Base-by-base conservation (phyloP, 164 flowering plant species). In the Brasenia schreberi region DNA sequence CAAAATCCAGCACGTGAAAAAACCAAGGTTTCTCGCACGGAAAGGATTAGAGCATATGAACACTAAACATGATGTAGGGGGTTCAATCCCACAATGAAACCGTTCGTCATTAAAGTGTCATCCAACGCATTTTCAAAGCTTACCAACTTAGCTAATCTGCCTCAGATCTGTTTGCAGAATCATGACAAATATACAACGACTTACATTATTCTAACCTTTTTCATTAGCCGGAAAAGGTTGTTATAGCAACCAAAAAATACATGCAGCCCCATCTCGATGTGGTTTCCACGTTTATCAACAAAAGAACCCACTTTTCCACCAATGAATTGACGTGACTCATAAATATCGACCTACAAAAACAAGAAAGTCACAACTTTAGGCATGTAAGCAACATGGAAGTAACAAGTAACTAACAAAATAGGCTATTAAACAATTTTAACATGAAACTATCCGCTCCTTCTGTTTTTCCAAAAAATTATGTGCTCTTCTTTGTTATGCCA, bases 241-340 rank as follows among this genome's bases (percentile, higher is more conserved):
- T 78, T 91, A 70, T 94, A 94, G 81, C 99, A 94, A 33, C 99
- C 99, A 68, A 91, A 94, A 72, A 94, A 94, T 44, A 94, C 98
- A 80, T 94, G 98, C 52, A 94, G 81, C 12, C 98, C 98, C 98
- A 93, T 93, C 75, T 94, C 99, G 66, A 91, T 78, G 75, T 94
- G 99, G 72, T 94, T 94, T 68, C 99, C 99, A 68, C 79, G 77
- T 74, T 68, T 88, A 75, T 94, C 99, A 63, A 88, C 83, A 79
- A 91, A 94, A 23, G 99, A 94, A 49, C 96, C 99, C 64, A 94
- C 97, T 84, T 94, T 91, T 6, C 99, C 99, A 69, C 99, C 97
- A 83, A 94, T 88, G 74, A 94, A 89, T 53, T 83, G 23, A 76
- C 94, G 80, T 72, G 94, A 94, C 58, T 94, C 99, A 65, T 91